Conservation (phyloP, 2,329 filamentous ascomycete genomes). For the Emergomyces pasteurianus region DNA sequence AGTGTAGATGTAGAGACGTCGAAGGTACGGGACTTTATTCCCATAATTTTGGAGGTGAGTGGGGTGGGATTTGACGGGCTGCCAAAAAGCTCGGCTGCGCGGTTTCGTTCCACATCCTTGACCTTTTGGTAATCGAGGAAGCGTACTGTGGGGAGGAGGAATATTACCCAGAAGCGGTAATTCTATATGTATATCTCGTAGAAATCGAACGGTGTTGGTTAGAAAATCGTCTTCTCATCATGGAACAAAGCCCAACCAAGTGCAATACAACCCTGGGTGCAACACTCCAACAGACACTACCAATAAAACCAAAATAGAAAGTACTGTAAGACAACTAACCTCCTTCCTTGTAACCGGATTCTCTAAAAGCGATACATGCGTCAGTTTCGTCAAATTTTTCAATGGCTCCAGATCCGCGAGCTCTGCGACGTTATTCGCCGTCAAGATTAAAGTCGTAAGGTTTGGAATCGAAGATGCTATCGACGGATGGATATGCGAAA, state of each 20-base stretch:
- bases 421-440: conserved; percentile 70
- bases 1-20: conserved; percentile 39
- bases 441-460: conserved; percentile 68
- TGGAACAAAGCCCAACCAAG: not conserved
- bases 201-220: not conserved
- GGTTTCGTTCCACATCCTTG: conserved; percentile 67
- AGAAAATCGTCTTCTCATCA: not conserved
- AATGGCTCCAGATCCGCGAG: conserved; percentile 81
- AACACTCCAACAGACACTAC: not conserved
- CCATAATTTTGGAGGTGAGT: conserved; percentile 73
- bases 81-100: conserved; percentile 73
- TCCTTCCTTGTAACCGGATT: conserved; percentile 90
- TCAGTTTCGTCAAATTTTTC: conserved; percentile 54
- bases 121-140: conserved; percentile 93
- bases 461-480: conserved; percentile 68
- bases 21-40: conserved; percentile 67
- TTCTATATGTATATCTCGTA: conserved; percentile 43
- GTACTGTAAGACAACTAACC: conserved; percentile 42
- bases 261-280: not conserved
- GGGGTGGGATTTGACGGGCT: conserved; percentile 59
- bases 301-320: not conserved
- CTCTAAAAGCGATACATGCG: conserved; percentile 68
- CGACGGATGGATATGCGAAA: conserved; percentile 66
- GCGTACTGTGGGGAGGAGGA: conserved; percentile 69
- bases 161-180: conserved; percentile 86